Base-by-base conservation (phyloP, 176 grass and related monocot genomes). In the Juncus effusus region DNA sequence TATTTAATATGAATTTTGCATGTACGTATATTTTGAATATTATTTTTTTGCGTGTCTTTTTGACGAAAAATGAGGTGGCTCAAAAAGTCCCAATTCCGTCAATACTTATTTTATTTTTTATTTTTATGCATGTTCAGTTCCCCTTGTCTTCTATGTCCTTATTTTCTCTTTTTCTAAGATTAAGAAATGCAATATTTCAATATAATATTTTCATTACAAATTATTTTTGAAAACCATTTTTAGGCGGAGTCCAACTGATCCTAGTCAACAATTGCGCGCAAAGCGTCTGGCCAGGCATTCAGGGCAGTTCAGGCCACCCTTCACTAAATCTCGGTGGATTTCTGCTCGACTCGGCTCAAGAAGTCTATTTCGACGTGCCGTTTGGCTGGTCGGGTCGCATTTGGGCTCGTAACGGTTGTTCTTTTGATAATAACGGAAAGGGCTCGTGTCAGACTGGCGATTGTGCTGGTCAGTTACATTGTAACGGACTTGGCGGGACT, bases 201-300 rank as follows among this genome's bases (percentile, higher is more conserved):
- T 28, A 28, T 28, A 28, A 28, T 28, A 28, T 28, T 28, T 28
- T 28, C 19, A 28, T 28, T 28, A 28, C 19, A 28, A 28, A 28
- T 28, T 28, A 28, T 28, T 28, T 28, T 28, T 28, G 19, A 0
- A 28, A 28, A 28, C 19, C 19, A 28, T 28, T 28, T 28, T 50
- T 59, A 81, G 72, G 28, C 1, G 76, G 70, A 74, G 61, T 91
- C 60, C 93, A 96, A 73, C 80, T 96, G 9, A 96, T 96, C 15
- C 0, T 96, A 41, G 93, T 96, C 62, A 96, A 96, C 88, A 96
- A 96, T 84, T 96, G 93, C 79, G 72, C 67, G 4, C 73, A 91
- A 45, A 83, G 81, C 3, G 75, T 96, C 58, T 96, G 93, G 93
- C 93, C 93, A 1, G 93, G 82, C 3, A 10, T 96, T 1, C 77